Evolutionary conservation across 305 asterid species (phyloP), one percentile per base, ranked within the genome.

Genomic region (Euphrasia arctica): DNA sequence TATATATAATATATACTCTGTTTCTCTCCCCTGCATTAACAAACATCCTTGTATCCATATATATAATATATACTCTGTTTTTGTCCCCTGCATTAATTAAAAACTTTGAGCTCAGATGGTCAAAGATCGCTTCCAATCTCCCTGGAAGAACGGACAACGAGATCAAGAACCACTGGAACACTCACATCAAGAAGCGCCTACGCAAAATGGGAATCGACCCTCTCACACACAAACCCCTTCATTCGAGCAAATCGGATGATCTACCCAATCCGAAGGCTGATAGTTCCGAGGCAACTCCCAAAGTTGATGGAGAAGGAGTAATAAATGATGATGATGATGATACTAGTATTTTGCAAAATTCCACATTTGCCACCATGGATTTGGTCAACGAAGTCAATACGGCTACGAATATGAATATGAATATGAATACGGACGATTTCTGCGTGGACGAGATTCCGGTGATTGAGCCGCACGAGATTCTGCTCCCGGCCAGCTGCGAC

Each of bases 121-220:
- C 52, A 4, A 47, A 47, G 52, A 47, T 47, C n/a, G 52, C 52
- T 5, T 88, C 98, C 63, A 91, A 89, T 62, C 87, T 91, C 11
- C 96, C 98, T 0, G 96, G 96, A 63, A 73, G 98, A 74, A 91
- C 98, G 0, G 98, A 91, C 70, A 88, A 88, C 62, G 98, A 91
- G 74, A 91, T 91, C 60, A 91, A 88, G 74, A 91, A 88, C 41
- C 95, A 91, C 9, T 91, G 96, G 96, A 91, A 91, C 74, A 91
- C 96, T 0, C 98, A 88, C 78, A 85, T 88, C 57, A 91, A 89
- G 75, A 88, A 91, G 61, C 89, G 85, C 70, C 73, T 91, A 12
- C 83, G 58, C 82, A 91, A 91, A 76, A 82, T 86, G 92, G 96
- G 98, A 45, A 78, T 88, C 42, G 95, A 91, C 65, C 98, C 96